Conservation (phyloP, 2,329 filamentous ascomycete species). For the Elsinoe perseae region DNA sequence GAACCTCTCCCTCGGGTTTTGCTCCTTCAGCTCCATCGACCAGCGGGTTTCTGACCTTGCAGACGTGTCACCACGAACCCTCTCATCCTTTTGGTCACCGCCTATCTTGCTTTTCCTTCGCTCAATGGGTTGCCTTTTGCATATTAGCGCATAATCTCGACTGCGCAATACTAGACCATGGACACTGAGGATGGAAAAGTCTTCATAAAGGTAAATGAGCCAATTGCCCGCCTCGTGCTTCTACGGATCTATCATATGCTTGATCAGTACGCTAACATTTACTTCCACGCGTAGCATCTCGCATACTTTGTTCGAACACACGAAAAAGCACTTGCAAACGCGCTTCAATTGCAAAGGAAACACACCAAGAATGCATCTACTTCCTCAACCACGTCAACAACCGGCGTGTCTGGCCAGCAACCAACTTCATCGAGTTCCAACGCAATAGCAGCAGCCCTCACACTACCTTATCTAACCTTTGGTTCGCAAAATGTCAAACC, state of each 20-base stretch:
- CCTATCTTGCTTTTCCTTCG: constrained; percentile 6
- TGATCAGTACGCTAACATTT: constrained; percentile 7
- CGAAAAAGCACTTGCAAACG: constrained; percentile 94
- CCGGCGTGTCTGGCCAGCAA: constrained; percentile 30
- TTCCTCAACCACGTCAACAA: constrained; percentile 47
- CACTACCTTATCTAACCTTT: constrained; percentile 76
- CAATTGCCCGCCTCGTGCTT: background rate
- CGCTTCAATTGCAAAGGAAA: constrained; percentile 75
- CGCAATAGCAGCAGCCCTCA: constrained; percentile 72
- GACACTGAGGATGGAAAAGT: constrained; percentile 83
- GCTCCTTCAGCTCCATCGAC: background rate
- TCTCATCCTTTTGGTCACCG: background rate
- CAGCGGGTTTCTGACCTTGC: background rate
- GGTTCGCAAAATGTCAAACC: constrained; percentile 79
- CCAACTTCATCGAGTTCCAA: constrained; percentile 65
- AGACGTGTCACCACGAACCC: constrained; percentile 10
- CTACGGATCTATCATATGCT: background rate
- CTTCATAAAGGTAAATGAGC: constrained; percentile 67
- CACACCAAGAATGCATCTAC: constrained; percentile 53
- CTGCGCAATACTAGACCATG: constrained; percentile 44
- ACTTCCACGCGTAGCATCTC: constrained; percentile 60
- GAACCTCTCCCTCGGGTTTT: background rate
- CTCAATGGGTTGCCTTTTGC: constrained; percentile 12
- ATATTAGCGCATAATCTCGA: constrained; percentile 15
- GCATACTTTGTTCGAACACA: constrained; percentile 94